Conservation (phyloP, 1,284 basidiomycete species). For the Heterobasidion occidentale region DNA sequence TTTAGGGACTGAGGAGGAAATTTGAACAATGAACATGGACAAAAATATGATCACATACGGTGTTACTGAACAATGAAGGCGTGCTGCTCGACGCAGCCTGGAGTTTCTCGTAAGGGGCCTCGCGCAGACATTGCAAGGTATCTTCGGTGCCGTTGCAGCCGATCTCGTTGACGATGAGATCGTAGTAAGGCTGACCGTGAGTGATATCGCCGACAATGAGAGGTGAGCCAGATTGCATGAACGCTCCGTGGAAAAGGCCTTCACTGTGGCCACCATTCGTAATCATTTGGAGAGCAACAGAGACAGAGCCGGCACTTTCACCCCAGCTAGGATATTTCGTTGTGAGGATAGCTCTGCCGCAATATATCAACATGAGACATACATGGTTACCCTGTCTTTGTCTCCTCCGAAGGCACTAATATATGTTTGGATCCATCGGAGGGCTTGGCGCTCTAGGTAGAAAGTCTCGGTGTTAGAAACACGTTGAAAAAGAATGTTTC, state of each 20-base stretch:
- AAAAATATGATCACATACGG: background rate
- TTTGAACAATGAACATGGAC: background rate
- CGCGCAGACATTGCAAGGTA: conserved; percentile 32
- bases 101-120: conserved; percentile 21
- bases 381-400: conserved; percentile 42
- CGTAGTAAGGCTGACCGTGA: conserved; percentile 21
- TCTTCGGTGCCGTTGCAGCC: conserved; percentile 24
- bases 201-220: conserved; percentile 19
- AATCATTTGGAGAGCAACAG: conserved; percentile 23
- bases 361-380: conserved; percentile 11
- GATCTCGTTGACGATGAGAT: conserved; percentile 20
- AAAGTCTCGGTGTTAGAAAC: background rate
- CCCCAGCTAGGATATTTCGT: conserved; percentile 27
- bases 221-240: conserved; percentile 29
- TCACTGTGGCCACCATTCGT: conserved; percentile 21
- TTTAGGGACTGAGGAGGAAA: conserved; percentile 4
- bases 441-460: conserved; percentile 38
- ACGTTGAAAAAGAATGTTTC: background rate
- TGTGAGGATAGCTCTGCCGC: background rate
- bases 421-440: conserved; percentile 33
- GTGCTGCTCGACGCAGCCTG: conserved; percentile 20
- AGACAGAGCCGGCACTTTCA: conserved; percentile 32
- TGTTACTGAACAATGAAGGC: conserved; percentile 11
- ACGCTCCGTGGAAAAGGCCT: conserved; percentile 25
- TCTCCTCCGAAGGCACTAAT: conserved; percentile 38